Evolutionary conservation across 2,329 filamentous ascomycete species (phyloP).

Genomic region (Cladophialophora immunda): DNA sequence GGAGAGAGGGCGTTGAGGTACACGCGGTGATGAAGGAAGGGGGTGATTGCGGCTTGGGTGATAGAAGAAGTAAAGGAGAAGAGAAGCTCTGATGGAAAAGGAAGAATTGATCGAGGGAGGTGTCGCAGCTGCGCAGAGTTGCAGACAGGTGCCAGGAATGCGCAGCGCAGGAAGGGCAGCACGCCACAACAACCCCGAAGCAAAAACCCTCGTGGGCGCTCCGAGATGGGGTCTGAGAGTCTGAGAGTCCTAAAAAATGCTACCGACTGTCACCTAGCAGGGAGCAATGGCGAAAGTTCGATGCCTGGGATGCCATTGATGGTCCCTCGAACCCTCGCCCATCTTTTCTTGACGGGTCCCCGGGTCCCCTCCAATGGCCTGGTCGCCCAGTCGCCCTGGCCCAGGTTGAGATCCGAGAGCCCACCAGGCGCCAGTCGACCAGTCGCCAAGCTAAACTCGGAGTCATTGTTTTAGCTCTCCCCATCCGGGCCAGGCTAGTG

Average conservation of each 20-base stretch:
- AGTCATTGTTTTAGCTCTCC: conserved; percentile 9
- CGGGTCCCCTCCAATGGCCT: not conserved
- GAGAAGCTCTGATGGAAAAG: not conserved
- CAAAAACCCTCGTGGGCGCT: conserved; percentile 22
- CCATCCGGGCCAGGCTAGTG: conserved; percentile 13
- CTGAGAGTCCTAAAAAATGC: conserved; percentile 19
- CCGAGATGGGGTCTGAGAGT: conserved; percentile 3
- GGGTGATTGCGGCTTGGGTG: not conserved
- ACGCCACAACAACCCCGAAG: conserved; percentile 9
- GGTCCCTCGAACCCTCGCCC: not conserved
- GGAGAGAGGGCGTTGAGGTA: not conserved
- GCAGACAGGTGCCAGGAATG: conserved; percentile 4
- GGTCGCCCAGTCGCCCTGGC: not conserved
- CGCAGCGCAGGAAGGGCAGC: not conserved
- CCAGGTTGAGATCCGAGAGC: conserved; percentile 4
- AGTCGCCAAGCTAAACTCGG: conserved; percentile 11
- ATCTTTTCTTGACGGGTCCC: conserved; percentile 3
- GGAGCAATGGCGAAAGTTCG: conserved; percentile 4
- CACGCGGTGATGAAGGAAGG: not conserved
- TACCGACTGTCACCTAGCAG: not conserved
- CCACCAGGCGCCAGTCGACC: conserved; percentile 9
- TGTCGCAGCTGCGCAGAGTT: not conserved
- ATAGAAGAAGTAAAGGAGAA: not conserved
- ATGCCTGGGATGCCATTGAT: not conserved
- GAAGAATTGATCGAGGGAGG: not conserved